Percentiles rank a stretch among this genome's conserved stretches.
Conservation (phyloP, 352 stramenopile species). For the Phytophthora melonis region DNA sequence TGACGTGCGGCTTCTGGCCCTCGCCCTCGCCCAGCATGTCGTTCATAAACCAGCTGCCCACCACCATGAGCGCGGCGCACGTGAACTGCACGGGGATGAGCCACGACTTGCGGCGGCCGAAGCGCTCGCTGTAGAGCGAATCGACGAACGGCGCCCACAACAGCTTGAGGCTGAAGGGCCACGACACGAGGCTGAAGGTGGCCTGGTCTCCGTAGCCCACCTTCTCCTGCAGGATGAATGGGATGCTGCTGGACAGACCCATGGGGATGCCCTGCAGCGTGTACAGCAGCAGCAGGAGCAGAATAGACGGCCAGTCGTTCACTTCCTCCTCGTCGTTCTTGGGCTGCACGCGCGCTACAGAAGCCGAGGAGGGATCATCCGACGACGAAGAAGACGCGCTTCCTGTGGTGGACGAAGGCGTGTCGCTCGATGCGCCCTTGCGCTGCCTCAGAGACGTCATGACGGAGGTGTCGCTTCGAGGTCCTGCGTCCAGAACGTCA, state of each 20-base stretch:
- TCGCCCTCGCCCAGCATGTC: conserved; percentile 89
- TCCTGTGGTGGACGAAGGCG: conserved; percentile 20
- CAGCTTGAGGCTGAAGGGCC: conserved; percentile 99
- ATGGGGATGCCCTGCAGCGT: conserved; percentile 99
- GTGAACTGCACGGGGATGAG: conserved; percentile 98
- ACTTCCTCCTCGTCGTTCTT: conserved; percentile 52
- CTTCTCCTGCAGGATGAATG: conserved; percentile 99
- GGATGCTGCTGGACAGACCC: conserved; percentile 97
- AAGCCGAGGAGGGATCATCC: conserved; percentile 8
- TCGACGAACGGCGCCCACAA: conserved; percentile 99
- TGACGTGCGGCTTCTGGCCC: conserved; percentile 87
- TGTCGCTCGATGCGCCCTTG: conserved; percentile 29
- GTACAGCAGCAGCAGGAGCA: conserved; percentile 97
- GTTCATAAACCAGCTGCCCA: conserved; percentile 85
- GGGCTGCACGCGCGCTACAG: conserved; percentile 5
- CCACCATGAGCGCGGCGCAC: conserved; percentile 96
- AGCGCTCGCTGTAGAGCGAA: conserved; percentile 92
- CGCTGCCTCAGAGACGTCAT: conserved; percentile 52
- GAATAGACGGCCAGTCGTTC: conserved; percentile 81
- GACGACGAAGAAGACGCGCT: conserved; percentile 33
- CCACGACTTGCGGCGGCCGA: conserved; percentile 96
- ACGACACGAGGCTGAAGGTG: conserved; percentile 98
- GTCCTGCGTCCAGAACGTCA: conserved; percentile 14
- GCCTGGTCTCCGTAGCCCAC: conserved; percentile 97
- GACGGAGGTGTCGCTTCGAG: background rate